phyloP scores from a whole-genome alignment of 805 yeast genomes.

The Pichia scutulata region DNA sequence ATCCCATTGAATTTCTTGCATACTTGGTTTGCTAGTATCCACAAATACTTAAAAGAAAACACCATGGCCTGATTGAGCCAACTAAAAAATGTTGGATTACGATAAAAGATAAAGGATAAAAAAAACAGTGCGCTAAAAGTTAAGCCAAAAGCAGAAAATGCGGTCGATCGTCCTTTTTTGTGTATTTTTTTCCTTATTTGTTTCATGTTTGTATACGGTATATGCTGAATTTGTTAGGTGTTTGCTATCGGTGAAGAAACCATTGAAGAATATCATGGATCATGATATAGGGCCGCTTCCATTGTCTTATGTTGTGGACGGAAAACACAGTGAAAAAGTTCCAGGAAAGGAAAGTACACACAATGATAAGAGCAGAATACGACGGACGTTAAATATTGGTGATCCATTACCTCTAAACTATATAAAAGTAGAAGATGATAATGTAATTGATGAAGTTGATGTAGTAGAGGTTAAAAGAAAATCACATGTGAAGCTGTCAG shows the following conservation, averaged over 20 bases:
- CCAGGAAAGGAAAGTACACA: not conserved
- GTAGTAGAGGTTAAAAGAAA: not conserved
- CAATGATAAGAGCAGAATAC: not conserved
- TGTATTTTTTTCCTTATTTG: not conserved
- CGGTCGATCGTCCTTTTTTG: not conserved
- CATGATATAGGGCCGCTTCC: not conserved
- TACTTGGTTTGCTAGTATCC: not conserved
- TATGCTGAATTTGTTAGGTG: not conserved
- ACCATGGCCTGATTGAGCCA: not conserved
- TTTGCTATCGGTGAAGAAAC: not conserved
- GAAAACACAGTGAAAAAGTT: not conserved
- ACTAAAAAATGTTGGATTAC: not conserved
- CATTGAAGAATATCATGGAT: not conserved
- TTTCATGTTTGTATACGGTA: not conserved
- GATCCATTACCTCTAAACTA: constrained; percentile 23
- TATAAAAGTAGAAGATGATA: not conserved
- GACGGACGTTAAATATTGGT: constrained; percentile 12
- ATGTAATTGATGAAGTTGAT: not conserved
- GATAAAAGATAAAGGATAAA: not conserved
- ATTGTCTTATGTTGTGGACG: not conserved
- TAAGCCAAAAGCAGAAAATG: not conserved
- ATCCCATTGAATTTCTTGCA: not conserved
- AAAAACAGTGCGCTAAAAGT: not conserved
- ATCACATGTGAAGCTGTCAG: not conserved
- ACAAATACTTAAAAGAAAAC: not conserved